Evolutionary conservation across 2,329 filamentous ascomycete genomes (phyloP).

Genomic region (Monosporascus sp.): DNA sequence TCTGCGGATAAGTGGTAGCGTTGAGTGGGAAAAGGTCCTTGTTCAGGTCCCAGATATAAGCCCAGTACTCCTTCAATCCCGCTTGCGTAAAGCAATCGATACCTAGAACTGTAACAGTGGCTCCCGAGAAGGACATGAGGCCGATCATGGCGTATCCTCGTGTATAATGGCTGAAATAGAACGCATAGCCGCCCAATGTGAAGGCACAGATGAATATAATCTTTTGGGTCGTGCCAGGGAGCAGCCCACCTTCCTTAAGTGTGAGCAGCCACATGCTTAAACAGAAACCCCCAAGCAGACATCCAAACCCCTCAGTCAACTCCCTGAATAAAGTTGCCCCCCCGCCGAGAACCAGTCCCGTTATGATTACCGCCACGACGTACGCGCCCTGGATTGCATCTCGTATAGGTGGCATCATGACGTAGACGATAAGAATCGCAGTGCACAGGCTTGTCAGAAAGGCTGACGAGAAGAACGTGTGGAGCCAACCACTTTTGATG

Average conservation of each 20-base stretch:
- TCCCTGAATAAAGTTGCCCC: conserved; percentile 75
- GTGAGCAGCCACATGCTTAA: conserved; percentile 87
- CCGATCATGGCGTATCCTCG: conserved; percentile 72
- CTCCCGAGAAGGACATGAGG: conserved; percentile 73
- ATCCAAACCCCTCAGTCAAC: conserved; percentile 74
- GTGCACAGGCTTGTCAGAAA: conserved; percentile 69
- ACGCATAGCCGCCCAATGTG: conserved; percentile 59
- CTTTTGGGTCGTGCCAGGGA: conserved; percentile 57
- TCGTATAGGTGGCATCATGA: conserved; percentile 74
- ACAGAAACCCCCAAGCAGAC: conserved; percentile 80
- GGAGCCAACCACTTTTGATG: conserved; percentile 74
- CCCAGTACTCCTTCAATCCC: conserved; percentile 95
- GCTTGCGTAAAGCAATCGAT: conserved; percentile 87
- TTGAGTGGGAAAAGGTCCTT: conserved; percentile 71
- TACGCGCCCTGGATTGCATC: conserved; percentile 80
- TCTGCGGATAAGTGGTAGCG: conserved; percentile 76
- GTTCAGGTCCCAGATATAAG: conserved; percentile 84
- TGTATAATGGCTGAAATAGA: conserved; percentile 75
- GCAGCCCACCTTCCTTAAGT: conserved; percentile 68
- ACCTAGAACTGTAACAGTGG: conserved; percentile 72
- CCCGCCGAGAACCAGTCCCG: conserved; percentile 69
- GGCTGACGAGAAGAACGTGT: conserved; percentile 74
- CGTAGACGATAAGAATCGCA: conserved; percentile 78
- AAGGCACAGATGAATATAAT: conserved; percentile 72
- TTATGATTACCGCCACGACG: conserved; percentile 69